These are phyloP conservation scores for Cylindricascospora bacillispora DNA, from an alignment of 1,139 yeast species.

Conservation along the genomic window DNA sequence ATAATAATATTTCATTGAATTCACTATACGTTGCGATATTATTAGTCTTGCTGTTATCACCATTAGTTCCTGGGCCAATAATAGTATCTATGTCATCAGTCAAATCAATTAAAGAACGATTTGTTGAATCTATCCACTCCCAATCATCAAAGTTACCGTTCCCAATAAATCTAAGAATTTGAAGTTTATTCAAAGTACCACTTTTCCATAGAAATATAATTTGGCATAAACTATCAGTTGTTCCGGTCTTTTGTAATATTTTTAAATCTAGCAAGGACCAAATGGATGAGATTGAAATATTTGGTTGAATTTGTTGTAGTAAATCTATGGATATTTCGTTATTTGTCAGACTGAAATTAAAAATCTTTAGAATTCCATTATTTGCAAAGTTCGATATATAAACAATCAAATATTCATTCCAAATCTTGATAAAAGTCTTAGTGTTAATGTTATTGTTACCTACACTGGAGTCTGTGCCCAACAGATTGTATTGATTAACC, in stretches of 20 bases:
- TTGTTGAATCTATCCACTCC: constrained; percentile 23
- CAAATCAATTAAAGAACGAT: constrained; percentile 18
- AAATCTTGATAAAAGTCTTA: too few relatives aligned
- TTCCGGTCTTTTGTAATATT: constrained; percentile 20
- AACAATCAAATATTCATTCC: too few relatives aligned
- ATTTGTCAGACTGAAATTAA: too few relatives aligned
- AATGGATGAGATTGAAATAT: constrained; percentile 28
- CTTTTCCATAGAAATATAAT: constrained; percentile 49
- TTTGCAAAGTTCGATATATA: too few relatives aligned
- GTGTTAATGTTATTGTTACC: too few relatives aligned
- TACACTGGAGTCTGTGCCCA: too few relatives aligned
- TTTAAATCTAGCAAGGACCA: constrained; percentile 37
- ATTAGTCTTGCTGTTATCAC: constrained; percentile 13
- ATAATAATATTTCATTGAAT: constrained; percentile 11
- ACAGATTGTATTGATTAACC: constrained; percentile 9
- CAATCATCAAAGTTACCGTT: constrained; percentile 15
- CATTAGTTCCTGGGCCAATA: too few relatives aligned
- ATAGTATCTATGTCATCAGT: too few relatives aligned
- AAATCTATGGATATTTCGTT: too few relatives aligned
- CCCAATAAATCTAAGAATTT: constrained; percentile 21
- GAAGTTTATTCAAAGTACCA: constrained; percentile 40
- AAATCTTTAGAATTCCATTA: too few relatives aligned
- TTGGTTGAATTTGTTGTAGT: too few relatives aligned
- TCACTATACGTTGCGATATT: constrained; percentile 9
- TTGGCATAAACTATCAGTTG: constrained; percentile 11